Evolutionary conservation across 306 rosid genomes (phyloP), one percentile per base, ranked within the genome.

Genomic region (Malus sylvestris): DNA sequence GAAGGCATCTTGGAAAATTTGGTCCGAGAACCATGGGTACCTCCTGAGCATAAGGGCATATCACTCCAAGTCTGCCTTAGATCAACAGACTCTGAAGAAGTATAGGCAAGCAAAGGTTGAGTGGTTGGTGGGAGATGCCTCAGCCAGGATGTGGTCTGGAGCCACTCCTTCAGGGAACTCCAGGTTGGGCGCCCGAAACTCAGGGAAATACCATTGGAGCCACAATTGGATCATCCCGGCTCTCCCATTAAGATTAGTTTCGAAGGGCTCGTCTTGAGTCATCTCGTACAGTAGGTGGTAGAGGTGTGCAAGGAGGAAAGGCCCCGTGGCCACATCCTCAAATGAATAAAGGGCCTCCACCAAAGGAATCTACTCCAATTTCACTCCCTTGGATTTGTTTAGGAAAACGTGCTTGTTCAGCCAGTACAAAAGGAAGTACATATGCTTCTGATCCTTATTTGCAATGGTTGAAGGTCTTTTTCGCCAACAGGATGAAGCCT

Each of bases 401-500:
- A 0, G 18, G 52, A 46, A 46, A 0, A 46, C 6, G 5, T 46
- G 18, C 0, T 46, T 13, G 2, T 46, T 46, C 0, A 46, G 18
- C 52, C 0, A 45, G 6, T 12, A 45, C 0, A 45, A 1, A 0
- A 45, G 16, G 1, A 45, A 46, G 1, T 13, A 4, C 18, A 46
- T 13, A 1, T 46, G 2, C 1, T 46, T 0, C 0, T 46, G 0
- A 4, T 46, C 6, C 1, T 0, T 4, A 3, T 46, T 46, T 4
- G 2, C 0, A 4, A 0, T 46, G 1, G 6, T 5, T 1, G 4
- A 45, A 45, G 5, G 0, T 13, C 0, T 13, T 45, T 5, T 45
- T 12, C 0, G 0, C 2, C 1, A 45, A 45, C 0, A 0, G 2
- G 18, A 45, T 4, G 0, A 45, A 45, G 0, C 51, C 0, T 0